Percentiles rank a stretch among this genome's conserved stretches.
Conservation (phyloP, 768 basidiomycete species). For the Lentinula edodes region DNA sequence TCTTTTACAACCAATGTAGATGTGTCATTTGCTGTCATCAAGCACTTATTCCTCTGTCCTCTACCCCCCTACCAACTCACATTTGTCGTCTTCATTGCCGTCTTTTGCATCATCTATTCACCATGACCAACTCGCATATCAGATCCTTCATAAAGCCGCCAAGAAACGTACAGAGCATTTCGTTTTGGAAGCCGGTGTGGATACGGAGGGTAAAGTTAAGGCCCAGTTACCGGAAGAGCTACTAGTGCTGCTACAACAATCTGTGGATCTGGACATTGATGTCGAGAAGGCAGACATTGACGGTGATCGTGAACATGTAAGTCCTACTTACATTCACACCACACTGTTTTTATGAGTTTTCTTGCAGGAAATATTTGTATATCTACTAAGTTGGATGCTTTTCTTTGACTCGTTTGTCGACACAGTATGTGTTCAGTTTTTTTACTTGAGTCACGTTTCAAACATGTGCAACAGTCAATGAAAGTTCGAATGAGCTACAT, state of each 20-base stretch:
- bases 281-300: conserved; percentile 22
- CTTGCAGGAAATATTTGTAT: conserved; percentile 49
- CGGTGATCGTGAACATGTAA: conserved; percentile 32
- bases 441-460: neutral
- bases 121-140: conserved; percentile 68
- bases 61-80: neutral
- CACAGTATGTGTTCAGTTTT: conserved; percentile 50
- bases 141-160: conserved; percentile 64
- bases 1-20: conserved; percentile 33
- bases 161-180: conserved; percentile 73
- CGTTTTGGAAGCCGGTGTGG: conserved; percentile 84
- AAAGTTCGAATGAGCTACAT: conserved; percentile 83
- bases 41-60: conserved; percentile 21
- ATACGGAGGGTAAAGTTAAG: conserved; percentile 50
- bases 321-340: conserved; percentile 6
- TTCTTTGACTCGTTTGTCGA: conserved; percentile 78
- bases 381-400: conserved; percentile 88
- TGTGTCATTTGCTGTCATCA: conserved; percentile 76
- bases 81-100: conserved; percentile 19
- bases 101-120: conserved; percentile 31
- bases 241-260: conserved; percentile 52
- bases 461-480: conserved; percentile 53
- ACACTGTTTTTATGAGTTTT: conserved; percentile 7
- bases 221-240: conserved; percentile 64
- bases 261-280: conserved; percentile 26